Percentiles rank a stretch among this genome's conserved stretches.
Conservation (phyloP, 2,329 filamentous ascomycete species). For the Cordyceps sp. region DNA sequence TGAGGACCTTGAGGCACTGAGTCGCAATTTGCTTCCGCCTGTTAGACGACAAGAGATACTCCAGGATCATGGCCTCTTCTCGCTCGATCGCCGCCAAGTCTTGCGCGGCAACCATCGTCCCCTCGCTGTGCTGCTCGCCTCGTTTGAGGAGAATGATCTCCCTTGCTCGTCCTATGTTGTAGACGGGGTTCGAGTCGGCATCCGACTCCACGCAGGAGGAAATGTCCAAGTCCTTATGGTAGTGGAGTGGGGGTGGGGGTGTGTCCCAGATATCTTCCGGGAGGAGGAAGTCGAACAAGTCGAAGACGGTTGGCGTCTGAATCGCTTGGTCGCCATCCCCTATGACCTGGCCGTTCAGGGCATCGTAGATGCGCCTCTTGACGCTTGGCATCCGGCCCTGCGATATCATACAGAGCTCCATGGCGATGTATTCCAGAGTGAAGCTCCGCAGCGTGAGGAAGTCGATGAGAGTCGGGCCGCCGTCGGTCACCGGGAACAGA, state of each 20-base stretch:
- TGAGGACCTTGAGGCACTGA: constrained; percentile 50
- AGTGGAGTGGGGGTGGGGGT: constrained; percentile 34
- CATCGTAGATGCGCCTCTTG: constrained; percentile 50
- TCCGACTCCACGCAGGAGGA: constrained; percentile 45
- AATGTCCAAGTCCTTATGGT: constrained; percentile 52
- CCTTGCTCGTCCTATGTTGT: constrained; percentile 53
- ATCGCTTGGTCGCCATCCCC: constrained; percentile 49
- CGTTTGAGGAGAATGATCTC: constrained; percentile 59
- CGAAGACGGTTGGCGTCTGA: constrained; percentile 64
- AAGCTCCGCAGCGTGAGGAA: constrained; percentile 65
- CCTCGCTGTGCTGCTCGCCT: constrained; percentile 38
- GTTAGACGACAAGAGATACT: constrained; percentile 47
- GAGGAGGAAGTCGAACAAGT: constrained; percentile 77
- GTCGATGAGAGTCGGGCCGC: constrained; percentile 54
- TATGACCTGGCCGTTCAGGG: constrained; percentile 62
- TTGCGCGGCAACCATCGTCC: constrained; percentile 30
- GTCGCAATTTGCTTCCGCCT: constrained; percentile 39
- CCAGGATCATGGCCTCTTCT: constrained; percentile 43
- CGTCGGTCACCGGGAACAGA: constrained; percentile 52
- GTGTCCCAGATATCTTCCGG: constrained; percentile 32
- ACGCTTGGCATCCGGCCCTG: constrained; percentile 53
- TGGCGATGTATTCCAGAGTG: constrained; percentile 68
- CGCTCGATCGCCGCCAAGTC: constrained; percentile 32
- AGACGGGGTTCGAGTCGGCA: constrained; percentile 38
- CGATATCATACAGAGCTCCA: constrained; percentile 66